Conservation (phyloP, 73 alveolate species). For the Durusdinium trenchii region DNA sequence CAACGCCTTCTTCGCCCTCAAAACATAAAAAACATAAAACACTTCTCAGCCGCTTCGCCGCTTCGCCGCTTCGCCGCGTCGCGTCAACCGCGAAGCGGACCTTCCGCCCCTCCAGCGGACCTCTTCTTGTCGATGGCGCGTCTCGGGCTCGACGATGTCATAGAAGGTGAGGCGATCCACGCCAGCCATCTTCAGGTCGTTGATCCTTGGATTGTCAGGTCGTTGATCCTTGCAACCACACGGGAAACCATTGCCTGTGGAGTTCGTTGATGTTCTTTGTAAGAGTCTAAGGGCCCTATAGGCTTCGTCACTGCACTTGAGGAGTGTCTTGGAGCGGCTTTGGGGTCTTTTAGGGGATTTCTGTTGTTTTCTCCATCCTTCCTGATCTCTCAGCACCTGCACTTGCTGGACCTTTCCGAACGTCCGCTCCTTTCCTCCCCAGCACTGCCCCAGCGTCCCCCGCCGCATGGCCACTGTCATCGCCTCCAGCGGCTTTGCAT, state of each 20-base stretch:
- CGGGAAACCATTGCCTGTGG: too few relatives aligned
- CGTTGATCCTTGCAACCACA: background rate
- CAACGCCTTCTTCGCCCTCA: background rate
- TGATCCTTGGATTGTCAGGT: background rate
- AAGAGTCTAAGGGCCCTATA: too few relatives aligned
- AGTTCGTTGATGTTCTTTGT: too few relatives aligned
- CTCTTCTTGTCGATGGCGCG: background rate
- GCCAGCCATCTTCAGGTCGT: background rate
- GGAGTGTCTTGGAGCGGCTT: too few relatives aligned
- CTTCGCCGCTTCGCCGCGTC: too few relatives aligned
- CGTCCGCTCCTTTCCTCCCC: background rate
- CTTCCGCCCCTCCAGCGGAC: background rate
- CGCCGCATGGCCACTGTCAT: conserved; percentile 54
- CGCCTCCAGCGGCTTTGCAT: conserved; percentile 8
- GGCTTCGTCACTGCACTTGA: too few relatives aligned
- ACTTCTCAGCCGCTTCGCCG: too few relatives aligned
- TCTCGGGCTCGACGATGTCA: background rate
- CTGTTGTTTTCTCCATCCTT: background rate
- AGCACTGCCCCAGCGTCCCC: background rate
- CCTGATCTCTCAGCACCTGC: background rate
- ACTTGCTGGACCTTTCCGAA: background rate
- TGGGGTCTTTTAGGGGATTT: too few relatives aligned
- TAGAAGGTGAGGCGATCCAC: background rate
- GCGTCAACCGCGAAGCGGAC: too few relatives aligned
- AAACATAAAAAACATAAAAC: background rate